Percentiles rank a stretch among this genome's conserved stretches.
phyloP scores from a whole-genome alignment of 768 basidiomycete species.

The Epithele typhae region DNA sequence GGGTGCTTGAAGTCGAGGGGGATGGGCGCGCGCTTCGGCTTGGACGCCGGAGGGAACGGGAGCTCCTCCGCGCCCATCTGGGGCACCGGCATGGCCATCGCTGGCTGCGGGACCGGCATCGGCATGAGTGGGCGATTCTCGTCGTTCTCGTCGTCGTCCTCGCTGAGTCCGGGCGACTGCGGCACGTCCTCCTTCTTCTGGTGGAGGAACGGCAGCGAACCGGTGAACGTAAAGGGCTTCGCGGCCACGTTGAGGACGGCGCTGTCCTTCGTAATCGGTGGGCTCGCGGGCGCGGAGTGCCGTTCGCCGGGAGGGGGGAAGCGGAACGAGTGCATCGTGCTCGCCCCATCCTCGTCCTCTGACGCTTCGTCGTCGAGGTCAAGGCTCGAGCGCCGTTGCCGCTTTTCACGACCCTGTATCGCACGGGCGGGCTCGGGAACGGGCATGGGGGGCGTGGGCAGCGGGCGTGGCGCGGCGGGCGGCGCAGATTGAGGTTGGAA shows the following conservation, averaged over 20 bases:
- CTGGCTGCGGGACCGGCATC: too few relatives aligned
- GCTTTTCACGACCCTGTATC: constrained; percentile 76
- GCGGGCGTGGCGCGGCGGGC: constrained; percentile 29
- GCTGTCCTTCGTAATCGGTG: constrained; percentile 19
- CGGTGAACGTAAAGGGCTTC: constrained; percentile 65
- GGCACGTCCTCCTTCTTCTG: constrained; percentile 20
- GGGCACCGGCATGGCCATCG: constrained; percentile 7
- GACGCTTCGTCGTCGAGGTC: constrained; percentile 32
- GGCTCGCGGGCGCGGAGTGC: constrained; percentile 40
- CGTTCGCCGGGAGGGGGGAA: constrained; percentile 54
- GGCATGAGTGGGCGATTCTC: constrained; percentile 18
- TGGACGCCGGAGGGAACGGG: constrained; percentile 29
- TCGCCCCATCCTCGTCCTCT: constrained; percentile 39
- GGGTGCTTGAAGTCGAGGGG: constrained; percentile 75
- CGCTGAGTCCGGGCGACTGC: constrained; percentile 15
- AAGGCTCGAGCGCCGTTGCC: constrained; percentile 52
- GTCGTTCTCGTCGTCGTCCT: constrained; percentile 23
- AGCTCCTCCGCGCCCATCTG: constrained; percentile 25
- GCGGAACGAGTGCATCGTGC: constrained; percentile 63
- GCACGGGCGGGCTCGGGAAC: constrained; percentile 28
- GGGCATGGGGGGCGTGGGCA: constrained; percentile 33
- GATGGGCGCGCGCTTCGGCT: constrained; percentile 66
- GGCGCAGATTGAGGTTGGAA: constrained; percentile 25
- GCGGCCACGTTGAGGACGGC: constrained; percentile 38
- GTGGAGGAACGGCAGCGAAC: constrained; percentile 25